Conservation (phyloP, 441 rosid species). For the Euphorbia corollata region DNA sequence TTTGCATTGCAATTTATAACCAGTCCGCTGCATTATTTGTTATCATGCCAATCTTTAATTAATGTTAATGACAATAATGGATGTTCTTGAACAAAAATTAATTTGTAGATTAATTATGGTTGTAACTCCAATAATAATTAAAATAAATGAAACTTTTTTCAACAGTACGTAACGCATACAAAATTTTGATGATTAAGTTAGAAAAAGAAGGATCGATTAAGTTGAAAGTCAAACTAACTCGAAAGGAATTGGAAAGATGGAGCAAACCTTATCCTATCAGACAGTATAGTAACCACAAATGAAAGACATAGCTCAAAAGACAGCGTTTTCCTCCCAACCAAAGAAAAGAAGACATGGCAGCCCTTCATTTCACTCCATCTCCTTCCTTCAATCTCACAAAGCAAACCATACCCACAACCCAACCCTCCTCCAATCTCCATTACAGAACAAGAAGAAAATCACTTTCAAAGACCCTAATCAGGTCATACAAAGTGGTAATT, state of each 20-base stretch:
- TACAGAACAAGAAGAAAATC: slow-evolving; percentile 20
- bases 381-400: slow-evolving; percentile 39
- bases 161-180: too few species aligned
- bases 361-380: slow-evolving; percentile 49
- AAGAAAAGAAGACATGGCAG: slow-evolving; percentile 36
- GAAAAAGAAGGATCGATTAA: too few species aligned
- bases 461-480: slow-evolving; percentile 19
- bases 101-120: too few species aligned
- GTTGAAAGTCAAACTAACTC: too few species aligned
- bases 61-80: too few species aligned
- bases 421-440: slow-evolving; percentile 24
- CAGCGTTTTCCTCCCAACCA: neutral
- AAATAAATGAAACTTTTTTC: too few species aligned
- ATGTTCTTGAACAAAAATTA: too few species aligned
- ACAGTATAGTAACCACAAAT: slow-evolving; percentile 17
- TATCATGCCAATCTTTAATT: too few species aligned
- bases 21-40: too few species aligned
- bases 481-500: slow-evolving; percentile 63
- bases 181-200: too few species aligned
- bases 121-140: too few species aligned
- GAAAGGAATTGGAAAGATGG: neutral
- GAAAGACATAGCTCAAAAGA: neutral
- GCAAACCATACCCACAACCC: slow-evolving; percentile 21
- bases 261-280: slow-evolving; percentile 32
- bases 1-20: too few species aligned